Percentiles rank a stretch among this genome's conserved stretches.
These are phyloP conservation scores for Ophiocordyceps australis DNA, from an alignment of 2,329 filamentous ascomycete species.

Conservation along the genomic window DNA sequence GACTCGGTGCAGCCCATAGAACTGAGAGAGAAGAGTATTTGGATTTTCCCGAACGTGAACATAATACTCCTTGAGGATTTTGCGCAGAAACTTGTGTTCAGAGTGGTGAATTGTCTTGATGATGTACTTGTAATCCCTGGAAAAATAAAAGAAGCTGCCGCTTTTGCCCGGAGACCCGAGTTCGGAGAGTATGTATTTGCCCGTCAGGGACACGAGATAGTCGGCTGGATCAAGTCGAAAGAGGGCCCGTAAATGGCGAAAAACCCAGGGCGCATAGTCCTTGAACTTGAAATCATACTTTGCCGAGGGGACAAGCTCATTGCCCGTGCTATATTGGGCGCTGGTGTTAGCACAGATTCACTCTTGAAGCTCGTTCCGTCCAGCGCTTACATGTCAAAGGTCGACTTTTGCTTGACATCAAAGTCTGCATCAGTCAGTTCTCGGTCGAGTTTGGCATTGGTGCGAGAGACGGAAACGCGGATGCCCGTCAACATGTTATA, in stretches of 20 bases:
- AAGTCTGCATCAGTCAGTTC: slow-evolving; percentile 85
- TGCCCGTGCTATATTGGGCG: slow-evolving; percentile 52
- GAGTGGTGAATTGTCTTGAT: slow-evolving; percentile 98
- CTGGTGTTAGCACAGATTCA: neutral
- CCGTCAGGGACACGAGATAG: slow-evolving; percentile 93
- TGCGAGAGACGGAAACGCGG: slow-evolving; percentile 86
- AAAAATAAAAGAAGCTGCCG: slow-evolving; percentile 99
- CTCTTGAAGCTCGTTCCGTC: too few relatives aligned
- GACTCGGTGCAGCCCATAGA: slow-evolving; percentile 91
- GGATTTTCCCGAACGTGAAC: slow-evolving; percentile 83
- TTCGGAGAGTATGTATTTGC: slow-evolving; percentile 96
- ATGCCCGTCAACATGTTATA: slow-evolving; percentile 99
- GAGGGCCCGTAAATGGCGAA: slow-evolving; percentile 71
- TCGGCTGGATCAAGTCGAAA: slow-evolving; percentile 93
- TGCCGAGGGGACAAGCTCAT: slow-evolving; percentile 90
- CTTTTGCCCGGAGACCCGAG: slow-evolving; percentile 94
- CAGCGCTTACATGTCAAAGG: slow-evolving; percentile 69
- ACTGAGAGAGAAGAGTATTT: slow-evolving; percentile 92
- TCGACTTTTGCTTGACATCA: slow-evolving; percentile 88
- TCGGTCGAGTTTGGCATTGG: slow-evolving; percentile 90
- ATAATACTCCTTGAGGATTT: slow-evolving; percentile 83
- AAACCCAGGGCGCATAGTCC: slow-evolving; percentile 99
- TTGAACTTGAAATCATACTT: slow-evolving; percentile 99
- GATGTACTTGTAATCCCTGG: slow-evolving; percentile 98
- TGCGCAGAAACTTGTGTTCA: slow-evolving; percentile 76